A percentile compares a stretch with the other conserved stretches of the same genome.
These are phyloP conservation scores for Aechmea fasciata DNA, from an alignment of 176 grass and related monocot genomes.

Conservation along the genomic window DNA sequence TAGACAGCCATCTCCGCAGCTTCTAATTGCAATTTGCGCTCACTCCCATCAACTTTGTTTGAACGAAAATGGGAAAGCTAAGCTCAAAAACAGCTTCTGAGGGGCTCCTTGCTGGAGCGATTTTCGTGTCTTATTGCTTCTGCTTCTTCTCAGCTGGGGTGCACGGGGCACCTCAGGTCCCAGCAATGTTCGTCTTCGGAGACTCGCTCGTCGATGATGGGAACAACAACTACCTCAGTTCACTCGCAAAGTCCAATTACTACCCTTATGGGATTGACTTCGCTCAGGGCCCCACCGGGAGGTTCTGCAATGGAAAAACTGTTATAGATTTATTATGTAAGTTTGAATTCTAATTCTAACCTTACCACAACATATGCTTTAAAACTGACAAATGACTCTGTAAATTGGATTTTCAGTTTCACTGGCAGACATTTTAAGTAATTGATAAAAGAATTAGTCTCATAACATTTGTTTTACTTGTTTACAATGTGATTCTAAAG, in stretches of 20 bases:
- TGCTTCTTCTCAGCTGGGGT: neutral
- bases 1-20: too few species aligned
- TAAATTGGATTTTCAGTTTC: neutral
- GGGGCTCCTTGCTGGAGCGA: neutral
- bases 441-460: too few species aligned
- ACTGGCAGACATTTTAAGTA: too few species aligned
- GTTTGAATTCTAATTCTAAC: neutral
- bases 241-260: conserved; percentile 38
- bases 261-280: conserved; percentile 48
- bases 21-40: too few species aligned
- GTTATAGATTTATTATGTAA: conserved; percentile 32
- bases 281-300: conserved; percentile 39
- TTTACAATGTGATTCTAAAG: too few species aligned
- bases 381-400: neutral
- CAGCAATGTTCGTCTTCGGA: conserved; percentile 43
- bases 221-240: conserved; percentile 34
- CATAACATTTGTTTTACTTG: too few species aligned
- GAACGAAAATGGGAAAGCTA: too few species aligned
- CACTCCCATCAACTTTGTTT: too few species aligned
- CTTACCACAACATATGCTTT: neutral
- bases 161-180: conserved; percentile 6
- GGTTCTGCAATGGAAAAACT: conserved; percentile 49
- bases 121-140: neutral
- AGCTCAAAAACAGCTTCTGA: too few species aligned
- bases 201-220: conserved; percentile 45